Evolutionary conservation across 2,329 filamentous ascomycete species (phyloP).

Genomic region (Emericellopsis cladophorae): DNA sequence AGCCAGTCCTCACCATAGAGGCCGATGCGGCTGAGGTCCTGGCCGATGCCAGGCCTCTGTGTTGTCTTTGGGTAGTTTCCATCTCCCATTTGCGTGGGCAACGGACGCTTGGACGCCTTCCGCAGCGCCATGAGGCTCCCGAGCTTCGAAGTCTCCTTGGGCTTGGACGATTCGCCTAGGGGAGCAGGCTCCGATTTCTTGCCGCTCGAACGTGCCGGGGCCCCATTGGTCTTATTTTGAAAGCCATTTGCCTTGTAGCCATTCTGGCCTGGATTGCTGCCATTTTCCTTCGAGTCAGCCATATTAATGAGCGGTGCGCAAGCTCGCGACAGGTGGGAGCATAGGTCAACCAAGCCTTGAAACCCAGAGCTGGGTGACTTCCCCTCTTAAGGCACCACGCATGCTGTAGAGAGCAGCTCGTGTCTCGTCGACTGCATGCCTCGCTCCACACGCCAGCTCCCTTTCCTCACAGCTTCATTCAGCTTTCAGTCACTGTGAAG

Average conservation of each 20-base stretch:
- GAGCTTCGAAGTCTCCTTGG: constrained; percentile 12
- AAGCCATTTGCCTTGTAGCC: neutral
- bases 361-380: no score
- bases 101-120: constrained; percentile 42
- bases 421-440: no score
- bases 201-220: neutral
- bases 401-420: no score
- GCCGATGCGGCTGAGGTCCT: constrained; percentile 45
- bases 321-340: no score
- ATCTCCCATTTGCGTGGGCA: constrained; percentile 50
- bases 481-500: neutral
- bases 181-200: neutral
- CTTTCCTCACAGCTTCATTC: neutral
- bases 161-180: constrained; percentile 3
- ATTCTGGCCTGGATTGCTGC: neutral
- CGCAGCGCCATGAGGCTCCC: constrained; percentile 18
- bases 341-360: neutral
- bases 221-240: neutral
- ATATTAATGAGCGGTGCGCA: neutral
- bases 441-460: neutral
- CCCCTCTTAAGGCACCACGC: no score
- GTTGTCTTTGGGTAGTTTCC: constrained; percentile 40
- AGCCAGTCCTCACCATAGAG: constrained; percentile 22
- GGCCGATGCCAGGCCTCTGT: constrained; percentile 35
- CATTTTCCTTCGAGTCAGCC: neutral